A percentile compares a stretch with the other conserved stretches of the same genome.
These are phyloP conservation scores for Deinandra increscens DNA, from an alignment of 129 eudicot genomes.

Conservation along the genomic window DNA sequence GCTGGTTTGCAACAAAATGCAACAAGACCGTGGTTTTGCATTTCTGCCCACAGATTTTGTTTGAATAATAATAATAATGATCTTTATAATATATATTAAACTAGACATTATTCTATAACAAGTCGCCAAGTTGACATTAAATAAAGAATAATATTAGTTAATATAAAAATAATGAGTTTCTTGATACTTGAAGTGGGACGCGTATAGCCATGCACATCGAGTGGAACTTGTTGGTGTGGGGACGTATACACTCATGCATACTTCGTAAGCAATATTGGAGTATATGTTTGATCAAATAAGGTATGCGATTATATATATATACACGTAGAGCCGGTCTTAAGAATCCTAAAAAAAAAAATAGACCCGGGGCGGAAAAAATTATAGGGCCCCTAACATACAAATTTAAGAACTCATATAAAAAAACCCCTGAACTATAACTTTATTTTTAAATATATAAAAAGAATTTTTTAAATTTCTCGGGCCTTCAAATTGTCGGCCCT, in stretches of 20 bases:
- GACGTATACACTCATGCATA: constrained; percentile 34
- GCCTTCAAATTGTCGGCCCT: no score
- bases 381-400: no score
- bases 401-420: no score
- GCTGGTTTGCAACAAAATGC: constrained; percentile 35
- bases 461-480: no score
- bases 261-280: constrained; percentile 18
- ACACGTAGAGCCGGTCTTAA: no score
- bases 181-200: constrained; percentile 32
- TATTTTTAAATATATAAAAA: no score
- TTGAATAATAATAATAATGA: constrained; percentile 11
- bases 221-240: constrained; percentile 33
- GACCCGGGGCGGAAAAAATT: no score
- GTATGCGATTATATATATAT: no score
- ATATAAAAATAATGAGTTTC: constrained; percentile 9
- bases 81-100: no score
- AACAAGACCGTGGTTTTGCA: constrained; percentile 49
- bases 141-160: background rate
- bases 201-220: constrained; percentile 37
- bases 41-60: constrained; percentile 47
- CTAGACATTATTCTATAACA: constrained; percentile 15
- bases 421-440: no score
- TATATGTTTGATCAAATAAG: no score
- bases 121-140: constrained; percentile 34
- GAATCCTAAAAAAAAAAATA: no score